Conservation (phyloP, 1,284 basidiomycete genomes). For the Tranzscheliella williamsii region DNA sequence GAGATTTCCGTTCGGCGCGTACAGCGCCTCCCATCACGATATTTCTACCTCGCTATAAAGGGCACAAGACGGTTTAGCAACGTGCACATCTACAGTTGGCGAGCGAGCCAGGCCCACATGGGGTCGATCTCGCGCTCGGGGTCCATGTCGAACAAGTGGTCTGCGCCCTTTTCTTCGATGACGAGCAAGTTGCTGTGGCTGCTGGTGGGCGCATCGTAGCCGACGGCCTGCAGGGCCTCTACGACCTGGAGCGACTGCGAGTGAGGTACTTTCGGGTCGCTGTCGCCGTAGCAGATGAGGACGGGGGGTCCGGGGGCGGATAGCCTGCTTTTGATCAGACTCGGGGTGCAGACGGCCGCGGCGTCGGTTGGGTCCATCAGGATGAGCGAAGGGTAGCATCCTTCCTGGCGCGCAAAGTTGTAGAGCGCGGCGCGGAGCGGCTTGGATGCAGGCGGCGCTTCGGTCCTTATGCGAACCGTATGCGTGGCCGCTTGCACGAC, state of each 20-base stretch:
- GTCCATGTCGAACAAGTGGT: constrained; percentile 40
- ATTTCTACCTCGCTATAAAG: too few species aligned
- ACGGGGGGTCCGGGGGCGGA: constrained; percentile 3
- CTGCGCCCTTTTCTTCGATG: constrained; percentile 20
- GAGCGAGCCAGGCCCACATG: constrained; percentile 25
- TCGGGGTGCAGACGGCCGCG: constrained; percentile 19
- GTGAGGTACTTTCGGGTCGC: constrained; percentile 35
- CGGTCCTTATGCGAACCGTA: constrained; percentile 18
- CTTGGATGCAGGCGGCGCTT: constrained; percentile 26
- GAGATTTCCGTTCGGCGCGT: too few species aligned
- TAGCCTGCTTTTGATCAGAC: constrained; percentile 9
- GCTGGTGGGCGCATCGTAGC: constrained; percentile 7
- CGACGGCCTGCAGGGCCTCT: constrained; percentile 23
- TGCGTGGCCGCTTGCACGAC: constrained; percentile 4
- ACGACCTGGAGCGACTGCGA: constrained; percentile 36
- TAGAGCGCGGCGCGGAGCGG: constrained; percentile 36
- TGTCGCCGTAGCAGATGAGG: constrained; percentile 38
- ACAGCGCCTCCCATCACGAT: too few species aligned
- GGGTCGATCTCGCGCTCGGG: constrained; percentile 17
- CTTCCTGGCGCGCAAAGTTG: constrained; percentile 46
- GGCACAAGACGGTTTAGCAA: too few species aligned
- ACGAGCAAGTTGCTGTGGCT: constrained; percentile 2
- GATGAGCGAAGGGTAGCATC: constrained; percentile 30
- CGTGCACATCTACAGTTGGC: constrained; percentile 10
- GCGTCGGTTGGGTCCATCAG: constrained; percentile 8